These are phyloP conservation scores for Pogostemon cablin DNA, from an alignment of 257 asterid genomes.

Conservation along the genomic window DNA sequence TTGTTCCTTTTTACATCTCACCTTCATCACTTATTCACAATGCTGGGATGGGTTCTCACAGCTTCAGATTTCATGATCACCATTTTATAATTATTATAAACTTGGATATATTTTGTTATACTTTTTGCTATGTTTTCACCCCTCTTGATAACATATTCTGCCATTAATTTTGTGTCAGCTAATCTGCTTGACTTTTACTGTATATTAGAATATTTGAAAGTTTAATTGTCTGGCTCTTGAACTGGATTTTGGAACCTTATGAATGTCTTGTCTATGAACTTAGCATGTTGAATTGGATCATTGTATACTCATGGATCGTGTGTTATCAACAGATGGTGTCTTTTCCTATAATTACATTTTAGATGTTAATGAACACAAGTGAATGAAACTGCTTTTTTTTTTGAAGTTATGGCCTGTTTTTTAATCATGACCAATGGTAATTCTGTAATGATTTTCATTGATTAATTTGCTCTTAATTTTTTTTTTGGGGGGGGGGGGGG, in stretches of 20 bases:
- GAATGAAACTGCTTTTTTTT: neutral
- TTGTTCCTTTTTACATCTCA: constrained; percentile 13
- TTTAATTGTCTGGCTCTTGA: neutral
- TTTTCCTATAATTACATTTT: neutral
- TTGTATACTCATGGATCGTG: neutral
- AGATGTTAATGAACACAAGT: neutral
- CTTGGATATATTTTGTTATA: neutral
- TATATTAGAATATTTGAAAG: neutral
- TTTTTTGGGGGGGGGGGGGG: no score
- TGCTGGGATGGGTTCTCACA: constrained; percentile 1
- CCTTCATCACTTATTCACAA: neutral
- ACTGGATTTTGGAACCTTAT: neutral
- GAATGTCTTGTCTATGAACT: neutral
- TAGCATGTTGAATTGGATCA: neutral
- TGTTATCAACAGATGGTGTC: neutral
- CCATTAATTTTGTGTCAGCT: neutral
- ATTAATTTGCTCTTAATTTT: neutral
- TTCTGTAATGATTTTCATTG: neutral
- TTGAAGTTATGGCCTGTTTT: neutral
- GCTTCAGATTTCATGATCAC: constrained; percentile 2
- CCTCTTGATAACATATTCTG: constrained; percentile 11
- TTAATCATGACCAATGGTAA: neutral
- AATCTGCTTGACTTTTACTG: constrained; percentile 9
- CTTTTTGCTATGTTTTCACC: neutral
- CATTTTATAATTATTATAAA: constrained; percentile 13